phyloP scores from a whole-genome alignment of 805 yeast genomes.

The Ogataea nakhonphanomensis region DNA sequence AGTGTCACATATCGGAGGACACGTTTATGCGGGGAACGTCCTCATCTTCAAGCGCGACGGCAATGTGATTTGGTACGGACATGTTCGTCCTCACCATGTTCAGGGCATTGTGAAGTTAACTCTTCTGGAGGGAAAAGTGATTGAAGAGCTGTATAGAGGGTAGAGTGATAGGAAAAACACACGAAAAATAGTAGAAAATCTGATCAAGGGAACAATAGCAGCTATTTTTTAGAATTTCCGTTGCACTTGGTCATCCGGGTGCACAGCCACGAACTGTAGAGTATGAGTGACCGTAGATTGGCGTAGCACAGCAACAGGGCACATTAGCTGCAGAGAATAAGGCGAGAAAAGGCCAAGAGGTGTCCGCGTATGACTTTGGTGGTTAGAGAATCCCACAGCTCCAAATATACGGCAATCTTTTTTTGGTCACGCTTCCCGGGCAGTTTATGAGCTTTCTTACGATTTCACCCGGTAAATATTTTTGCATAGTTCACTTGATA shows the following conservation, averaged over 20 bases:
- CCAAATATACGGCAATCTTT: not conserved
- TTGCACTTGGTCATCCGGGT: not conserved
- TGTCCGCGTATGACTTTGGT: not conserved
- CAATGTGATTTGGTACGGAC: conserved; percentile 68
- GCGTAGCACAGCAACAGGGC: not conserved
- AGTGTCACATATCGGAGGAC: conserved; percentile 82
- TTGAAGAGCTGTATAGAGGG: conserved; percentile 59
- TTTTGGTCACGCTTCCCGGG: conserved; percentile 12
- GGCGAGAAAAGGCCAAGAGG: not conserved
- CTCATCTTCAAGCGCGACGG: conserved; percentile 48
- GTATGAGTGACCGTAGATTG: not conserved
- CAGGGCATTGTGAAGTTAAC: conserved; percentile 62
- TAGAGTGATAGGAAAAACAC: conserved; percentile 2
- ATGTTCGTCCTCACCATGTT: conserved; percentile 63
- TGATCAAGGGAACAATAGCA: not conserved
- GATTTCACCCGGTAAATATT: conserved; percentile 8
- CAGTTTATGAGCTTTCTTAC: not conserved
- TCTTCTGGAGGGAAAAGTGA: conserved; percentile 44
- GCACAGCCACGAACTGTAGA: conserved; percentile 1
- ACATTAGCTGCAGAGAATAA: not conserved
- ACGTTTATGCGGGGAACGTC: conserved; percentile 81
- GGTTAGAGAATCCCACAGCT: not conserved
- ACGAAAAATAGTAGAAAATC: not conserved
- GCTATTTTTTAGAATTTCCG: no score
- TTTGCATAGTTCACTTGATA: conserved; percentile 2